phyloP scores from a whole-genome alignment of 345 rosid species.

The Eucalyptus pauciflora region DNA sequence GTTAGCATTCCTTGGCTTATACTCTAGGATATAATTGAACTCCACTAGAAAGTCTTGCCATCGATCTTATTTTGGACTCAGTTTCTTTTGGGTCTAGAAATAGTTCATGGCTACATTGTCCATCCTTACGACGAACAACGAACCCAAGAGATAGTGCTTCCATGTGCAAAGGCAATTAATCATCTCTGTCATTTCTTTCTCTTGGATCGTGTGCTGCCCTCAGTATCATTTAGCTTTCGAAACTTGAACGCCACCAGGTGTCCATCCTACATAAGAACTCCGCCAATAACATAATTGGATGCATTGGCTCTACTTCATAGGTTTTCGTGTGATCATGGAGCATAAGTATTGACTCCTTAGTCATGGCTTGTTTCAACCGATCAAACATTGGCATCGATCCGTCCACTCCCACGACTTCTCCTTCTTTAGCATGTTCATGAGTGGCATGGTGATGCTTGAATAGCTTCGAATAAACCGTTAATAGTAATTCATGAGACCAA shows the following conservation, averaged over 20 bases:
- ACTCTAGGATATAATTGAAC: background rate
- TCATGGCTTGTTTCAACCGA: accelerated
- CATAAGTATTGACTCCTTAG: accelerated
- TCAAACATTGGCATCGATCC: background rate
- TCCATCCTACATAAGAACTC: background rate
- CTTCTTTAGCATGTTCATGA: background rate
- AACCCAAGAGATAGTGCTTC: background rate
- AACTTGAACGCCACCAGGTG: accelerated
- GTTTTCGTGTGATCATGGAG: background rate
- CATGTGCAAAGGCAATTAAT: background rate
- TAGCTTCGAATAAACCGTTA: background rate
- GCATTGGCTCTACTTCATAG: background rate
- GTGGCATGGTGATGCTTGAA: background rate
- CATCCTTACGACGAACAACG: accelerated
- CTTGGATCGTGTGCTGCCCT: background rate
- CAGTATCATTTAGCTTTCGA: accelerated
- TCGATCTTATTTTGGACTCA: background rate
- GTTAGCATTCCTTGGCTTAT: background rate
- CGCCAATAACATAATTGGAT: background rate
- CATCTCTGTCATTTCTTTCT: accelerated
- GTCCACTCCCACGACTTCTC: background rate
- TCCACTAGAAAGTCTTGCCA: background rate
- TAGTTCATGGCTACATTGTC: background rate
- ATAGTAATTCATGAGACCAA: background rate
- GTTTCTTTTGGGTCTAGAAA: background rate